Percentiles rank a stretch among this genome's conserved stretches.
phyloP scores from a whole-genome alignment of 805 yeast genomes.

The Yamadazyma laniorum region DNA sequence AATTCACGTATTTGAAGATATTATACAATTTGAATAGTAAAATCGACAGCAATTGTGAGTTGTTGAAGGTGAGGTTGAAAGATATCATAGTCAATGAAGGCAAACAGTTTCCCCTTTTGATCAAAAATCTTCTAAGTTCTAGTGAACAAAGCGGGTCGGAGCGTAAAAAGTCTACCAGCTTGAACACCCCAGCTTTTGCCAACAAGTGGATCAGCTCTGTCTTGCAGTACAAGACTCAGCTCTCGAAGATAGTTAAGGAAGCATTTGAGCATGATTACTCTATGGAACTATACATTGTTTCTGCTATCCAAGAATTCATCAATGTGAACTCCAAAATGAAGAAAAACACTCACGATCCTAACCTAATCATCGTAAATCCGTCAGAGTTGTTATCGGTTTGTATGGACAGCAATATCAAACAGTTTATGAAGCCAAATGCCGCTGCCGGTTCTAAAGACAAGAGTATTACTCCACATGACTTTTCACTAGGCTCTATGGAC shows the following conservation, averaged over 20 bases:
- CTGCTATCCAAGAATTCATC: conserved; percentile 60
- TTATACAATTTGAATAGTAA: conserved; percentile 51
- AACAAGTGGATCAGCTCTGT: conserved; percentile 65
- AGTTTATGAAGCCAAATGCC: conserved; percentile 23
- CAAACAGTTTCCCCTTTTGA: conserved; percentile 24
- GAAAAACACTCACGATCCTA: conserved; percentile 24
- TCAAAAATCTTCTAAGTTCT: conserved; percentile 12
- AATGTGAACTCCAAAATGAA: conserved; percentile 38
- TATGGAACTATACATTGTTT: conserved; percentile 54
- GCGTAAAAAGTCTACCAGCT: conserved; percentile 11
- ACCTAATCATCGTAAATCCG: conserved; percentile 25
- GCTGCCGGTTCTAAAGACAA: conserved; percentile 7
- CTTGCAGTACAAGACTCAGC: conserved; percentile 49
- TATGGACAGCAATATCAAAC: conserved; percentile 42
- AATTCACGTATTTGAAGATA: conserved; percentile 42
- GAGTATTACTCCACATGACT: conserved; percentile 17
- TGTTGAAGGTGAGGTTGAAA: conserved; percentile 48
- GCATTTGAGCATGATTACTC: conserved; percentile 51
- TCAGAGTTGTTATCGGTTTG: conserved; percentile 40
- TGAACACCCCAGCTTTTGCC: conserved; percentile 51
- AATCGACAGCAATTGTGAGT: conserved; percentile 51
- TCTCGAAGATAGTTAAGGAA: conserved; percentile 44
- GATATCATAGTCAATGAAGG: conserved; percentile 48
- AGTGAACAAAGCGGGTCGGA: not conserved
- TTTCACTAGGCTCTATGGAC: conserved; percentile 18